These are phyloP conservation scores for Moricandia arvensis DNA, from an alignment of 345 rosid species.

Conservation along the genomic window DNA sequence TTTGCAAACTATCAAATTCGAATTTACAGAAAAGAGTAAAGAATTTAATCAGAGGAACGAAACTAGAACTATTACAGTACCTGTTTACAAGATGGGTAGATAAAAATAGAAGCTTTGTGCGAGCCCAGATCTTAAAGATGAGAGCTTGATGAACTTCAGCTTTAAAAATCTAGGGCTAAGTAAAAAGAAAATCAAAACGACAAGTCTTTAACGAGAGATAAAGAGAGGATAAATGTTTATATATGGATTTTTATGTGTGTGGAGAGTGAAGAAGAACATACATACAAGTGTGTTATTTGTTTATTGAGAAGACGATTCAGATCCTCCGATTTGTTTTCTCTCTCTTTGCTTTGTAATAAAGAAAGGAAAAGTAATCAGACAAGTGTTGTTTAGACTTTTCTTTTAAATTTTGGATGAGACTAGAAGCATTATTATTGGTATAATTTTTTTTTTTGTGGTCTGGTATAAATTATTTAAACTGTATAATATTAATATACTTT, in stretches of 20 bases:
- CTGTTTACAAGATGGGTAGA: slow-evolving; percentile 15
- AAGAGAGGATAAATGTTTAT: background rate
- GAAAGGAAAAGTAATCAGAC: background rate
- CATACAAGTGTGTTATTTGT: background rate
- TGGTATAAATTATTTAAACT: too few species aligned
- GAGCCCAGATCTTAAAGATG: slow-evolving; percentile 38
- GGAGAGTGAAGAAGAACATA: background rate
- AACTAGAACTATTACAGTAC: slow-evolving; percentile 25
- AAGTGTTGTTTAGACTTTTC: background rate
- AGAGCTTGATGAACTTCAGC: slow-evolving; percentile 15
- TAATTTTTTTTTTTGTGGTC: too few species aligned
- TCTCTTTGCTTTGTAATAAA: background rate
- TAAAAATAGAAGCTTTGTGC: slow-evolving; percentile 27
- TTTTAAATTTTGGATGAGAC: background rate
- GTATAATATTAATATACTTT: too few species aligned
- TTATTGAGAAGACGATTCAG: background rate
- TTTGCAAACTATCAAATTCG: slow-evolving; percentile 5
- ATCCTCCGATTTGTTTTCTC: background rate
- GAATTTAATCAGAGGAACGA: background rate
- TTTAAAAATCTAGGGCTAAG: slow-evolving; percentile 11
- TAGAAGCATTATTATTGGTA: background rate
- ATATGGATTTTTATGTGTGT: background rate
- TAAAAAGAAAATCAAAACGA: background rate
- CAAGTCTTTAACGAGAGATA: background rate
- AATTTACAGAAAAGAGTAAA: background rate